phyloP scores from a whole-genome alignment of 106 monocot genomes.

The Dioscorea dumetorum region DNA sequence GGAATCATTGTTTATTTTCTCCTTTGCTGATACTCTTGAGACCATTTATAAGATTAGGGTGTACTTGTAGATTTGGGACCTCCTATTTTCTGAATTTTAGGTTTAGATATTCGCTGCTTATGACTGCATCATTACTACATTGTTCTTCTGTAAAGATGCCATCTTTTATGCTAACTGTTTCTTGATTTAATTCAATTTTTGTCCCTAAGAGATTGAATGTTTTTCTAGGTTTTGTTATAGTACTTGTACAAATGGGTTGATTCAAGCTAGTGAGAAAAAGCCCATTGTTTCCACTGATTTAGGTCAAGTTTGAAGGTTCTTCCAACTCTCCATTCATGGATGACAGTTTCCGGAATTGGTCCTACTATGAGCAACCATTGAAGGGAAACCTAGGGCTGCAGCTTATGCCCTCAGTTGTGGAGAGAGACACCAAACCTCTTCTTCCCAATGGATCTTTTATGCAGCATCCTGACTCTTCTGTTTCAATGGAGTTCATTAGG shows the following conservation, averaged over 20 bases:
- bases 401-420: slow-evolving; percentile 48
- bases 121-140: no score
- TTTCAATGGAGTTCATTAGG: slow-evolving; percentile 30
- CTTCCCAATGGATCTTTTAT: slow-evolving; percentile 16
- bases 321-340: slow-evolving; percentile 32
- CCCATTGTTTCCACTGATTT: background rate
- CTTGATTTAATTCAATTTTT: background rate
- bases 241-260: slow-evolving; percentile 10
- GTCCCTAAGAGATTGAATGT: background rate
- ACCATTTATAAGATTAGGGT: no score
- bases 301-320: background rate
- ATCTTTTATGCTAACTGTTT: background rate
- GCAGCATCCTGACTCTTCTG: slow-evolving; percentile 22
- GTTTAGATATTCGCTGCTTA: no score
- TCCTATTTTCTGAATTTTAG: no score
- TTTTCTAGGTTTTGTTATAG: slow-evolving; percentile 14
- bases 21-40: no score
- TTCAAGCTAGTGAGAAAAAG: background rate
- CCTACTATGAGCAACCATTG: slow-evolving; percentile 43
- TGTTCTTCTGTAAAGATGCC: background rate
- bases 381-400: slow-evolving; percentile 53
- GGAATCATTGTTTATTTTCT: no score
- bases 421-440: slow-evolving; percentile 51
- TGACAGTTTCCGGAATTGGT: slow-evolving; percentile 51
- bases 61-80: no score